phyloP scores from a whole-genome alignment of 495 filamentous ascomycete species.

The Tuber microsphaerosporum region DNA sequence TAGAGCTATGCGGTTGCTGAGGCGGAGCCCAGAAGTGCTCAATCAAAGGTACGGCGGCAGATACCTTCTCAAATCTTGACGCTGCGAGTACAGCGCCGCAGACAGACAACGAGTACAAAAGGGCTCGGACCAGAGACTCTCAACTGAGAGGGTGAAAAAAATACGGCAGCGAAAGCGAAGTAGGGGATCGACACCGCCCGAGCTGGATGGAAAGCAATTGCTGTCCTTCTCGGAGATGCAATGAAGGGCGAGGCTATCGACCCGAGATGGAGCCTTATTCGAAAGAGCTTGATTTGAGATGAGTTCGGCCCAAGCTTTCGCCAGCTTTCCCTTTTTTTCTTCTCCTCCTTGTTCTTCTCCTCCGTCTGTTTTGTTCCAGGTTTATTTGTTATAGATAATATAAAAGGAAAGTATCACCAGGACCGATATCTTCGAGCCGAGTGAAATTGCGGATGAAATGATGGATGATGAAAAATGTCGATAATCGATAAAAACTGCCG shows the following conservation, averaged over 20 bases:
- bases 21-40: slow-evolving; percentile 20
- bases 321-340: background rate
- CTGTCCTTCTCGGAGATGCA: background rate
- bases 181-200: background rate
- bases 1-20: slow-evolving; percentile 25
- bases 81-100: background rate
- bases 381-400: background rate
- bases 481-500: background rate
- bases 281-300: background rate
- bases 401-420: background rate
- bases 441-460: background rate
- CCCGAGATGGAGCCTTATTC: slow-evolving; percentile 1
- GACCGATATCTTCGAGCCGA: background rate
- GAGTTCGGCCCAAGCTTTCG: background rate
- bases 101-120: background rate
- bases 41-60: background rate
- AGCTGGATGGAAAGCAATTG: slow-evolving; percentile 1
- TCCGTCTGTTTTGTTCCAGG: background rate
- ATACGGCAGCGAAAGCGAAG: background rate
- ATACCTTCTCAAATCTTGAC: background rate
- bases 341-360: background rate
- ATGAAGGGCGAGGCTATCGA: background rate
- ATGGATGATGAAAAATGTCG: background rate
- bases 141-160: background rate
- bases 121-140: background rate